Evolutionary conservation across 768 basidiomycete species (phyloP).

Genomic region (Leccinum aurantiacum): DNA sequence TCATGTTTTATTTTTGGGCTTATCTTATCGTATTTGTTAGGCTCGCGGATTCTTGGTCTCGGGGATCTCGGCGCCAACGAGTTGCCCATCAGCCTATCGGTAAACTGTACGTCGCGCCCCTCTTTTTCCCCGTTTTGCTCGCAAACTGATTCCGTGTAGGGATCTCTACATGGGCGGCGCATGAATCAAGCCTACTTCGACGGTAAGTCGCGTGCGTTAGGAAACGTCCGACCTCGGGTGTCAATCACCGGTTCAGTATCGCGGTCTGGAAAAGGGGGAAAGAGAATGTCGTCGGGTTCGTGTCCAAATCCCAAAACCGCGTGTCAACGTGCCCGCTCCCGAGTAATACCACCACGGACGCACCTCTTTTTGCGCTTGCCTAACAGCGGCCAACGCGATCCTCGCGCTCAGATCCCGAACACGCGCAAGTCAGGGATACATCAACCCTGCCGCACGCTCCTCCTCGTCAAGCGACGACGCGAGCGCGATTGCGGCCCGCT

Average conservation of each 20-base stretch:
- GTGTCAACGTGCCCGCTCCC: neutral
- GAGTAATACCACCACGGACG: conserved; percentile 15
- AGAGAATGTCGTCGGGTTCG: conserved; percentile 32
- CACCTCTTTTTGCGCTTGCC: conserved; percentile 64
- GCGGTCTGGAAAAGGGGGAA: conserved; percentile 54
- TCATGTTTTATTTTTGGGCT: neutral
- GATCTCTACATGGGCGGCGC: conserved; percentile 73
- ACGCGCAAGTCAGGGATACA: conserved; percentile 69
- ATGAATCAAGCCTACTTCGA: conserved; percentile 55
- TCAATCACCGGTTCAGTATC: conserved; percentile 87
- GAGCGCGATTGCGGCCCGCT: conserved; percentile 58
- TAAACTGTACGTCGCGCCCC: conserved; percentile 51
- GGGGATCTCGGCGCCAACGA: conserved; percentile 45
- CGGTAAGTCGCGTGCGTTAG: conserved; percentile 24
- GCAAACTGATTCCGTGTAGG: conserved; percentile 27
- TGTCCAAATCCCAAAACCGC: conserved; percentile 35
- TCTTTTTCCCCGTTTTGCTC: neutral
- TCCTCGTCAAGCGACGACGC: conserved; percentile 55
- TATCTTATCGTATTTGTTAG: conserved; percentile 19
- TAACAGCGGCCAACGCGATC: conserved; percentile 61
- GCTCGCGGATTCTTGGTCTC: conserved; percentile 73
- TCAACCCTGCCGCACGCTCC: conserved; percentile 52
- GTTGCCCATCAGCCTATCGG: conserved; percentile 60
- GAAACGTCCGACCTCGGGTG: conserved; percentile 38
- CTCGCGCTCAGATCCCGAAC: conserved; percentile 64